Evolutionary conservation across 1,139 yeast species (phyloP).

Genomic region (Scheffersomyces lignicola): DNA sequence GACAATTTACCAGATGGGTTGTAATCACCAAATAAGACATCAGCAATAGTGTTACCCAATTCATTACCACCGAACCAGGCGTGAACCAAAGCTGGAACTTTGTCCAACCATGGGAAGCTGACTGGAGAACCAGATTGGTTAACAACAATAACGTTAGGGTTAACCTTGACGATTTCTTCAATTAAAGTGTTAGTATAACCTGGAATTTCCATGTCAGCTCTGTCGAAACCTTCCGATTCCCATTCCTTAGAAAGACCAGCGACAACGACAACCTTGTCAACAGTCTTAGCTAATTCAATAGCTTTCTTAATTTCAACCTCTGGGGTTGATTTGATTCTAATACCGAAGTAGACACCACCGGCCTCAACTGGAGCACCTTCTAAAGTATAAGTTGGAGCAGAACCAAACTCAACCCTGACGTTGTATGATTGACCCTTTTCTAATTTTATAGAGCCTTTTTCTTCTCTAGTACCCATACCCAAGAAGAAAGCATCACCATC

Average conservation of each 20-base stretch:
- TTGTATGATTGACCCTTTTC: conserved; percentile 42
- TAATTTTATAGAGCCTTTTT: conserved; percentile 30
- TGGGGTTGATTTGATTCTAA: conserved; percentile 17
- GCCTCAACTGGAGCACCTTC: conserved; percentile 21
- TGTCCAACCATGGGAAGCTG: conserved; percentile 53
- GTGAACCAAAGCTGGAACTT: conserved; percentile 50
- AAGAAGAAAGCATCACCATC: conserved; percentile 45
- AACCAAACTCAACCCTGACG: conserved; percentile 49
- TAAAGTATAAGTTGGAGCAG: conserved; percentile 37
- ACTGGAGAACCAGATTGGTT: conserved; percentile 66
- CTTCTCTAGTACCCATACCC: conserved; percentile 51
- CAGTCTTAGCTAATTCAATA: conserved; percentile 25
- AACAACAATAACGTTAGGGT: conserved; percentile 52
- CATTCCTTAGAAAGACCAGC: conserved; percentile 39
- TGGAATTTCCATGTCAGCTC: conserved; percentile 40
- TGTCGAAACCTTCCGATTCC: conserved; percentile 37
- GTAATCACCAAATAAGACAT: conserved; percentile 21
- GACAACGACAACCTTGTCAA: conserved; percentile 40
- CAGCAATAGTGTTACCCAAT: conserved; percentile 22
- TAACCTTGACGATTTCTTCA: conserved; percentile 43
- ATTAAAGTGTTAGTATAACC: conserved; percentile 50
- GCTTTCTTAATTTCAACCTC: conserved; percentile 25
- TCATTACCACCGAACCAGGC: conserved; percentile 42
- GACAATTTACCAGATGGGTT: conserved; percentile 31
- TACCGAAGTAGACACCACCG: conserved; percentile 35